Percentiles rank a stretch among this genome's conserved stretches.
phyloP scores from a whole-genome alignment of 208 protist genomes.

The Vickermania spadyakhi region DNA sequence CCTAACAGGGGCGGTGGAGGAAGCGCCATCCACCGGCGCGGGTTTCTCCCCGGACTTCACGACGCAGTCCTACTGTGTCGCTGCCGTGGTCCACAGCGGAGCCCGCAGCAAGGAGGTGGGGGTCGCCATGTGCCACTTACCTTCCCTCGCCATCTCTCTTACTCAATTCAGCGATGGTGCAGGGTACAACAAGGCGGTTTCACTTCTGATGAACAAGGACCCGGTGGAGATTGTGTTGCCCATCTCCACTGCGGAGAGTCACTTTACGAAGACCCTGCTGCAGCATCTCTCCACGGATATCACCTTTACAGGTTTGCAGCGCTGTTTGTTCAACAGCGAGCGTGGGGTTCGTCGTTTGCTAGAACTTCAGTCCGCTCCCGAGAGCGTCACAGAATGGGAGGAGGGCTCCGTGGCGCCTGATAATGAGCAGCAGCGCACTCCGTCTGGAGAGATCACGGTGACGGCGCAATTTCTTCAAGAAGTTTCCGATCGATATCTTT shows the following conservation, averaged over 20 bases:
- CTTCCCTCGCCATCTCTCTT: conserved; percentile 49
- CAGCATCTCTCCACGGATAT: conserved; percentile 36
- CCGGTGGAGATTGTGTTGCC: conserved; percentile 71
- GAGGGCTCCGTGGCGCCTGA: conserved; percentile 1
- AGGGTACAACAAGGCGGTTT: conserved; percentile 55
- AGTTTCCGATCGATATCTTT: conserved; percentile 63
- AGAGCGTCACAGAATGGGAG: conserved; percentile 7
- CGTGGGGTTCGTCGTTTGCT: conserved; percentile 44
- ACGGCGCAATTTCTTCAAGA: conserved; percentile 27
- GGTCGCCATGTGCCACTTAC: conserved; percentile 49
- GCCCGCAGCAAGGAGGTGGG: conserved; percentile 46
- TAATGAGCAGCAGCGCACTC: not conserved
- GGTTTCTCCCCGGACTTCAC: not conserved
- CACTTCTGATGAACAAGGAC: conserved; percentile 55
- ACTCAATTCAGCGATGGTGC: conserved; percentile 70
- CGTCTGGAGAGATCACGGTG: conserved; percentile 6
- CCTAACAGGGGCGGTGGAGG: not conserved
- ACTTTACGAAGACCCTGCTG: conserved; percentile 51
- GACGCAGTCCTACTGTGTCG: conserved; percentile 31
- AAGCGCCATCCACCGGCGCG: not conserved
- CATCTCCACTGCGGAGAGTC: conserved; percentile 32
- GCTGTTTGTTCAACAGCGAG: conserved; percentile 60
- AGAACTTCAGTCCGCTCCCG: conserved; percentile 39
- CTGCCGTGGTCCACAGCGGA: conserved; percentile 64
- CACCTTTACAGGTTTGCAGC: conserved; percentile 68